phyloP scores from a whole-genome alignment of 2,329 filamentous ascomycete genomes.

The Beauveria medogensis region DNA sequence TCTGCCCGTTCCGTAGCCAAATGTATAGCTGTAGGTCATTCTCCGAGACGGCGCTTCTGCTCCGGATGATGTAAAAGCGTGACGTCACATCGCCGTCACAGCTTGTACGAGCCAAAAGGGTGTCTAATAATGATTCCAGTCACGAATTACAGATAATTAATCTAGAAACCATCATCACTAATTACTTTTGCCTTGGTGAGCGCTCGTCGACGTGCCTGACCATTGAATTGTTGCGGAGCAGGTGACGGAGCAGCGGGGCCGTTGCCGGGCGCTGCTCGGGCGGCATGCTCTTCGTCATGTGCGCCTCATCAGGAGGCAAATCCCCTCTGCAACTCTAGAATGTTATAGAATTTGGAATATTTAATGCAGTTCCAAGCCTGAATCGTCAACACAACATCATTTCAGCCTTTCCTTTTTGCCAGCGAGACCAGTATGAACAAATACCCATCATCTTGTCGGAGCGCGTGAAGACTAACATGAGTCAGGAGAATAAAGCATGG shows the following conservation, averaged over 20 bases:
- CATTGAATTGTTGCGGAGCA: background rate
- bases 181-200: background rate
- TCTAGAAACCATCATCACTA: background rate
- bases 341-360: background rate
- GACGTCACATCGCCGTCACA: background rate
- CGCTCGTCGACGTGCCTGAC: background rate
- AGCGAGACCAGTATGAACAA: background rate
- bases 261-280: background rate
- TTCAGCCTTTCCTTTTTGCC: background rate
- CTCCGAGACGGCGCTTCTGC: background rate
- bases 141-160: background rate
- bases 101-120: background rate
- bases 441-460: background rate
- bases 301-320: background rate
- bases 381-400: background rate
- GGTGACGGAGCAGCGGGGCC: slow-evolving; percentile 8
- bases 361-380: background rate
- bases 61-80: background rate
- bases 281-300: slow-evolving; percentile 5
- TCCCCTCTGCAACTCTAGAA: background rate
- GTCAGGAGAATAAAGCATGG: background rate
- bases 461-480: background rate
- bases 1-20: background rate
- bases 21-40: background rate
- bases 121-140: background rate